Evolutionary conservation across 495 filamentous ascomycete species (phyloP), one percentile per base, ranked within the genome.

Genomic region (Aspergillus campestris): DNA sequence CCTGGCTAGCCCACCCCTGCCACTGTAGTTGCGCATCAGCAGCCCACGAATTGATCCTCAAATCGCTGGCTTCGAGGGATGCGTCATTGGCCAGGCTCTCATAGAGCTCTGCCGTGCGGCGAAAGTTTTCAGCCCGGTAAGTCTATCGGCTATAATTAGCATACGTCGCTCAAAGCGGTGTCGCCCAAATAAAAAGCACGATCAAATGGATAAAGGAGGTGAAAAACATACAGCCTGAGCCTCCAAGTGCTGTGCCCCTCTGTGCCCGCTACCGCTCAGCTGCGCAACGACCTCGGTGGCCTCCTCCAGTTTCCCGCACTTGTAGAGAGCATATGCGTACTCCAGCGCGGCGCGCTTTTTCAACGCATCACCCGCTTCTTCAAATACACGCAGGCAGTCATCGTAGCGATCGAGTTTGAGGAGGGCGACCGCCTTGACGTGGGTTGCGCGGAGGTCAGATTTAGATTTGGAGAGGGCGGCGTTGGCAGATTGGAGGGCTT

Each of bases 361-460:
- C 45, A 95, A 61, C 40, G 61, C 65, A 52, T 84, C 72, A 31
- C 84, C 86, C 36, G 75, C 83, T 32, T 82, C 77, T 56, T 88
- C 80, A 45, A 97, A 75, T 30, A 80, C 78, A 35, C 79, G 81
- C 39, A 95, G 71, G 15, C 89, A 85, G 67, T 98, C 92, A 13
- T 92, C 84, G 62, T 84, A 96, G 47, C 90, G 87, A 60, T 99
- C 94, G 40, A 97, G 81, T 60, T 94, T 94, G 41, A 97, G 66
- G 31, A 99, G 75, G 8, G 92, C 89, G 32, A 97, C 84, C 8
- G 82, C 74, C 50, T 87, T 88, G 31, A 83, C 82, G 60, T 85
- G 84, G 36, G 86, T 86, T 6, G 86, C 83, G 18, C 82, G 73
- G 27, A 73, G 38, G 49, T 90, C 81, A 35, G 59, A 66, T 56